phyloP scores from a whole-genome alignment of 78 protist genomes.

The Dictyostelium purpureum region DNA sequence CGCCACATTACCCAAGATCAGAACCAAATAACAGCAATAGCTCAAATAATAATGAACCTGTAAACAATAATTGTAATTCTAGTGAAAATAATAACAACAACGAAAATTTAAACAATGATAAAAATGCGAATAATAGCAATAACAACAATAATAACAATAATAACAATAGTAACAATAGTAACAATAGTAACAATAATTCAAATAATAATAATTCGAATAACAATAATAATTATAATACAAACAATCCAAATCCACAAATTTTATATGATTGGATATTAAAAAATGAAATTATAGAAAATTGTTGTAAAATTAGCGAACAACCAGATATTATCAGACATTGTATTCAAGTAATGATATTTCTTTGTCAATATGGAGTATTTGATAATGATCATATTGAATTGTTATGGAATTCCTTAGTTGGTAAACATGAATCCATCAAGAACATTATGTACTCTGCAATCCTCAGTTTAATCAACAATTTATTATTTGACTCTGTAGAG shows the following conservation, averaged over 20 bases:
- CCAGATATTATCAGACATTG: conserved; percentile 71
- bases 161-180: background rate
- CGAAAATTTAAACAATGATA: background rate
- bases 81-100: background rate
- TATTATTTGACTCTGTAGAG: conserved; percentile 16
- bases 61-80: background rate
- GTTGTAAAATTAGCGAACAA: conserved; percentile 64
- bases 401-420: conserved; percentile 49
- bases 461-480: background rate
- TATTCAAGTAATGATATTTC: conserved; percentile 50
- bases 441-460: conserved; percentile 37
- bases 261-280: conserved; percentile 52
- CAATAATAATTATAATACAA: background rate
- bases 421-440: conserved; percentile 64
- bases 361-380: conserved; percentile 17
- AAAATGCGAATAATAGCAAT: background rate
- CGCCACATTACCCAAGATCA: too few relatives aligned
- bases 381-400: conserved; percentile 26
- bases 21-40: background rate
- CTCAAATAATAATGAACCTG: background rate
- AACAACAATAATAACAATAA: conserved; percentile 2
- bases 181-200: background rate
- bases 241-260: conserved; percentile 29
- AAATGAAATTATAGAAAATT: conserved; percentile 55
- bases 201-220: background rate